phyloP scores from a whole-genome alignment of 352 stramenopile genomes.

The Saprolegnia parasitica region DNA sequence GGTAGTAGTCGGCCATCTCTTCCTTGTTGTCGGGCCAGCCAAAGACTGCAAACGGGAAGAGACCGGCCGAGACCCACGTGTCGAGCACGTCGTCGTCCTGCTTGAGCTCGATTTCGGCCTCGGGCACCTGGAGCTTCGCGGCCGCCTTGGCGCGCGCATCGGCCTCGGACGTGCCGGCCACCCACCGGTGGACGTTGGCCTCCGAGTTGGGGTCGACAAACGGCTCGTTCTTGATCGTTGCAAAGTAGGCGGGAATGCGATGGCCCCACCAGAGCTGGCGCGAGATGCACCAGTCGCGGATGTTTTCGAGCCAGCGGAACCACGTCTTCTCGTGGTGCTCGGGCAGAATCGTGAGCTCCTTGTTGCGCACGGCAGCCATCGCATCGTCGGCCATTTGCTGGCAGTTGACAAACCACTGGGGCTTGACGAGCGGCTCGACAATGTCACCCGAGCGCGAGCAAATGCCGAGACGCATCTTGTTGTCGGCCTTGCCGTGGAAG shows the following conservation, averaged over 20 bases:
- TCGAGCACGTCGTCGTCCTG: conserved; percentile 99
- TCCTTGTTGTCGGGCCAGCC: conserved; percentile 90
- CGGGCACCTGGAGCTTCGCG: conserved; percentile 61
- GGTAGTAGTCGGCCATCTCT: conserved; percentile 39
- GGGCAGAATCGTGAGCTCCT: conserved; percentile 93
- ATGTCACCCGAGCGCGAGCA: conserved; percentile 98
- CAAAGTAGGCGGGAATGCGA: conserved; percentile 96
- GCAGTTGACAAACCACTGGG: conserved; percentile 99
- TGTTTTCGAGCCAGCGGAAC: conserved; percentile 99
- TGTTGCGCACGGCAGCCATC: conserved; percentile 92
- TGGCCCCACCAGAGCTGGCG: conserved; percentile 99
- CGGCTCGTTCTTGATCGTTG: conserved; percentile 58
- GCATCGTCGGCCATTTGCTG: conserved; percentile 91
- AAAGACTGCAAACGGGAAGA: conserved; percentile 93
- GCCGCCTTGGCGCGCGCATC: conserved; percentile 89
- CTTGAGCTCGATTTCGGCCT: conserved; percentile 82
- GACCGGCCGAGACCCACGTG: conserved; percentile 98
- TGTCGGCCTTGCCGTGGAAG: conserved; percentile 95
- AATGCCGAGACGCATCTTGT: conserved; percentile 98
- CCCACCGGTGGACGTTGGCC: conserved; percentile 84
- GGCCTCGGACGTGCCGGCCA: conserved; percentile 90
- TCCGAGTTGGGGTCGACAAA: conserved; percentile 39
- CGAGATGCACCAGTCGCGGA: conserved; percentile 98
- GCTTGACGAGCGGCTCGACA: conserved; percentile 98
- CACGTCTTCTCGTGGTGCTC: conserved; percentile 90